Base-by-base conservation (phyloP, 176 grass and related monocot genomes). In the Elymus sibiricus region DNA sequence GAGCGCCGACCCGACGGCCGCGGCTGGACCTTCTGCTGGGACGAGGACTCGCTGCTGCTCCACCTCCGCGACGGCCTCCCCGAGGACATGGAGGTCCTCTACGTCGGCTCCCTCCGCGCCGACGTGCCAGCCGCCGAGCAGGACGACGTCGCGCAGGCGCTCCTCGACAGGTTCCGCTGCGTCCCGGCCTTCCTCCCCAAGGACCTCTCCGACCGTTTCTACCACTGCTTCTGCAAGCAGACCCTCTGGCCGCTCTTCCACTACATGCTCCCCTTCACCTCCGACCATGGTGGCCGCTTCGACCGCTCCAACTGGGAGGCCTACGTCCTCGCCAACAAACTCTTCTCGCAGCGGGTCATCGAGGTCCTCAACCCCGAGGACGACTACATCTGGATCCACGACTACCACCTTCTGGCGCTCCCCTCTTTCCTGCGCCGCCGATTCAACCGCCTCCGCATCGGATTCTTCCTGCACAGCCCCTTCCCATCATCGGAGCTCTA, bases 341-440 rank as follows among this genome's bases (percentile, higher is more conserved):
- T 90, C 74, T 90, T 90, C 85, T 90, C 89, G 35, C 86, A 94
- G 89, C 90, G 85, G 65, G 81, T 94, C 84, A 84, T 94, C 55
- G 95, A 98, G 91, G 82, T 98, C 22, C 93, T 98, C 77, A 98
- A 94, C 82, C 93, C 95, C 27, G 95, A 98, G 11, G 95, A 94
- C 61, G 95, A 98, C 90, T 92, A 89, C 79, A 84, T 98, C 27
- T 98, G 95, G 95, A 90, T 95, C 86, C 95, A 98, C 85, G 95
- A 98, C 77, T 98, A 98, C 84, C 95, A 98, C 91, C 95, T 98
- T 79, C 86, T 98, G 0, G 95, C 95, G 22, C 81, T 98, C 39
- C 95, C 95, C 14, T 93, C 95, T 43, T 95, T 95, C 85, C 93
- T 98, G 11, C 92, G 92, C 71, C 84, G 92, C 70, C 80, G 92